phyloP scores from a whole-genome alignment of 305 asterid genomes.

The Vinca major region DNA sequence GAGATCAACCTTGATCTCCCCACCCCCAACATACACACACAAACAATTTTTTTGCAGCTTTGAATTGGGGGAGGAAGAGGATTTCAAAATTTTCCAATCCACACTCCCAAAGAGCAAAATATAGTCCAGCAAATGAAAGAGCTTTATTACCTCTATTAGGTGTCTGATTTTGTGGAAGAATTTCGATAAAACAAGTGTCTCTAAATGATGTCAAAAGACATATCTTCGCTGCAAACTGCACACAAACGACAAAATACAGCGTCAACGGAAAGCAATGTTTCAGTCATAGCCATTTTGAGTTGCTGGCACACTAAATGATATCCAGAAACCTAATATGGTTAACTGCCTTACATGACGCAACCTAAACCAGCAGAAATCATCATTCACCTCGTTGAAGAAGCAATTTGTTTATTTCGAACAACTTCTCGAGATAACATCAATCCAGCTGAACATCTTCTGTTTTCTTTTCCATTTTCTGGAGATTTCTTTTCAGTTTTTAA shows the following conservation, averaged over 20 bases:
- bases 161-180: slow-evolving; percentile 41
- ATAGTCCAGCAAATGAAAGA: background rate
- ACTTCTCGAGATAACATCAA: background rate
- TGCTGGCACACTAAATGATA: background rate
- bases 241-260: slow-evolving; percentile 10
- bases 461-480: background rate
- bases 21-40: no score
- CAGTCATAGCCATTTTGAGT: background rate
- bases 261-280: background rate
- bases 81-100: background rate
- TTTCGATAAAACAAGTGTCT: slow-evolving; percentile 61
- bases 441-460: background rate
- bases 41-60: background rate
- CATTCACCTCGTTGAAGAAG: background rate
- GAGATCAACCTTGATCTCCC: no score
- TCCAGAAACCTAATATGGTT: background rate
- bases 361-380: background rate
- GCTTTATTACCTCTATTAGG: slow-evolving; percentile 41
- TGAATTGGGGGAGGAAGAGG: background rate
- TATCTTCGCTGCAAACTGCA: slow-evolving; percentile 63
- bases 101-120: background rate
- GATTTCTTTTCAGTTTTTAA: background rate
- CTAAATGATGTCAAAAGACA: slow-evolving; percentile 60
- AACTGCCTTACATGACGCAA: background rate
- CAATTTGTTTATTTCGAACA: background rate